Evolutionary conservation across 352 stramenopile species (phyloP), one percentile per base, ranked within the genome.

Genomic region (Phytophthora pisi): DNA sequence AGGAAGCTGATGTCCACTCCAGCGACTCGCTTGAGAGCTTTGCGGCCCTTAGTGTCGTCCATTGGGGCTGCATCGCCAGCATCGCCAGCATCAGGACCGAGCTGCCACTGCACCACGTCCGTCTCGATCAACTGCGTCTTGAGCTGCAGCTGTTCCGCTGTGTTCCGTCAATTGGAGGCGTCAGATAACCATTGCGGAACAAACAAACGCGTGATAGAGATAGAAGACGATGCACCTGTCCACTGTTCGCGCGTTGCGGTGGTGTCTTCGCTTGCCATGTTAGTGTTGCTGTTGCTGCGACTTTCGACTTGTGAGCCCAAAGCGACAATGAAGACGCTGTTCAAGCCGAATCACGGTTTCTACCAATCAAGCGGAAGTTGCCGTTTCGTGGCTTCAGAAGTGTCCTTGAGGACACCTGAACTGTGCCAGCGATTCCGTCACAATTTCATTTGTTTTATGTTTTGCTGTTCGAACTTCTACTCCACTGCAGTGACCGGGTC

Each of bases 1-100:
- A 93, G 69, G 61, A 94, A 96, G 36, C 85, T 94, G 65, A 96
- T 93, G 55, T 96, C 88, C 15, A 96, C 88, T 13, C 86, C 88
- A 36, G 82, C 88, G 18, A 96, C 70, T 60, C 73, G 79, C 23
- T 31, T 68, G 8, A 94, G 50, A 11, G 51, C 31, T 54, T 56
- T 59, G 23, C 16, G 34, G 34, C 31, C 55, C n/a, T 18, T 57
- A n/a, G 28, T 30, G 7, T 62, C 31, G 23, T 62, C 40, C 42
- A 36, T 59, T 23, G 45, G 47, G 26, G 11, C 36, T 51, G 30
- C 46, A 52, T 10, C 52, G n/a, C 9, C 40, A 23, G 34, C 36
- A 36, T 36, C 23, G n/a, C 9, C 40, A 23, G 34, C 36, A 36
- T 36, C 23, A 28, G 20, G 42, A 1, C 57, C 18, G 47, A 91